Base-by-base conservation (phyloP, 2,329 filamentous ascomycete genomes). In the Nemania abortiva region DNA sequence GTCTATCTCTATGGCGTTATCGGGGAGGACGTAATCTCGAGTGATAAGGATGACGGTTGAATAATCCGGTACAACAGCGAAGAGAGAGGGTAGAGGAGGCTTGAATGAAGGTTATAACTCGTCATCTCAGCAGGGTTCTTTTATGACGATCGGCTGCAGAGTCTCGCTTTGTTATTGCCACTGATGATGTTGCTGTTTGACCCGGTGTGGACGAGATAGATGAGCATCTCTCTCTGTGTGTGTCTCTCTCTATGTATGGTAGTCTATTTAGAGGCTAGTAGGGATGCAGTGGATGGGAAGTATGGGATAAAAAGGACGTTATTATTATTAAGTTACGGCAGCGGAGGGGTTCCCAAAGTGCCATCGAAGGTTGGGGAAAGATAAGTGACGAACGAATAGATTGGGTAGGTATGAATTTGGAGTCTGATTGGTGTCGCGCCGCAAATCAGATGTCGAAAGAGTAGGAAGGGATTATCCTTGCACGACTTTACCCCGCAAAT, bases 401-500 rank as follows among this genome's bases (percentile, higher is more conserved):
- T 34, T 34, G 31, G 37, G 13, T 42, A 9, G 9, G 3, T 15
- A 9, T 11, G 37, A 42, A 39, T 65, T 62, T 15, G 10, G 20
- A 34, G 22, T 56, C 54, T 63, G 45, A 59, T 54, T 60, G 49
- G 60, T 9, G 11, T 29, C 42, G 31, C 27, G 20, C 27, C 4
- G 45, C 56, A 59, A 58, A 63, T 58, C 29, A 55, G 53, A 54
- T 20, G 57, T 27, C n/a, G 50, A 37, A 20, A 50, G 55, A 67
- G 63, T 20, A 58, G 66, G 63, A 68, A 74, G 62, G 67, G 72
- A 72, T 73, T 54, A 45, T 56, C 71, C 71, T 65, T 42, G 37
- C 37, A 42, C 37, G 4, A 53, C 29, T 63, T 71, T 75, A 75
- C 75, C 75, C 75, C 75, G 75, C 75, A 75, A 75, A 72, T 74